Percentiles rank a stretch among this genome's conserved stretches.
phyloP scores from a whole-genome alignment of 1,284 basidiomycete genomes.

The Filobasidium uniguttulatum region DNA sequence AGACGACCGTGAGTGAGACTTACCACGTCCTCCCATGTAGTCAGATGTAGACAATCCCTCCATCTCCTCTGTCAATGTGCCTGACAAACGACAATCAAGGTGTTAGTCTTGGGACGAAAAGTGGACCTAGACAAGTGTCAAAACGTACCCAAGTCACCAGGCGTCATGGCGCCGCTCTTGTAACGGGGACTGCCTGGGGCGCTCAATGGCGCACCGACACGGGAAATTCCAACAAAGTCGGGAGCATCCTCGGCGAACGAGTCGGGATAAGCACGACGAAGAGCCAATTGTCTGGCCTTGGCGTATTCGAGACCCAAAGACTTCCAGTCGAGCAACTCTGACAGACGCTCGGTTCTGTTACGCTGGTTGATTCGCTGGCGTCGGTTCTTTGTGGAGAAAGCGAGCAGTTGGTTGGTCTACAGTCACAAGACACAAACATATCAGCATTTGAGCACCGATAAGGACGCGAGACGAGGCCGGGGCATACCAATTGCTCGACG shows the following conservation, averaged over 20 bases:
- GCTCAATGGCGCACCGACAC: slow-evolving; percentile 52
- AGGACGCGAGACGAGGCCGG: too few relatives aligned
- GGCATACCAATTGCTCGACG: slow-evolving; percentile 47
- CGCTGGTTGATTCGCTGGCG: slow-evolving; percentile 96
- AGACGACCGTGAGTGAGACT: slow-evolving; percentile 36
- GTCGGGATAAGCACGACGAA: slow-evolving; percentile 89
- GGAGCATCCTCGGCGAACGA: slow-evolving; percentile 61
- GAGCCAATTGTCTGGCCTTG: slow-evolving; percentile 82
- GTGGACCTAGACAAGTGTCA: neutral
- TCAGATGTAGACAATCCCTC: slow-evolving; percentile 71
- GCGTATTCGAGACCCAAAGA: slow-evolving; percentile 92
- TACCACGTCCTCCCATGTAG: slow-evolving; percentile 60
- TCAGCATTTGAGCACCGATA: neutral
- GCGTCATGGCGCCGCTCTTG: slow-evolving; percentile 50
- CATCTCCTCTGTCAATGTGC: slow-evolving; percentile 94
- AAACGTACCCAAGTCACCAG: slow-evolving; percentile 12
- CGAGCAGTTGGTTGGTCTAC: slow-evolving; percentile 50
- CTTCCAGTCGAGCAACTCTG: slow-evolving; percentile 94
- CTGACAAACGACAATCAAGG: slow-evolving; percentile 38
- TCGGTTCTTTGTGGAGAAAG: slow-evolving; percentile 75
- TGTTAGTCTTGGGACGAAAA: neutral
- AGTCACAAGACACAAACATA: too few relatives aligned
- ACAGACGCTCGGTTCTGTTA: slow-evolving; percentile 87
- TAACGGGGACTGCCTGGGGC: slow-evolving; percentile 78
- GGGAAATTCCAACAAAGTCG: slow-evolving; percentile 52